Base-by-base conservation (phyloP, 2,329 filamentous ascomycete genomes). In the Didymella glomerata region DNA sequence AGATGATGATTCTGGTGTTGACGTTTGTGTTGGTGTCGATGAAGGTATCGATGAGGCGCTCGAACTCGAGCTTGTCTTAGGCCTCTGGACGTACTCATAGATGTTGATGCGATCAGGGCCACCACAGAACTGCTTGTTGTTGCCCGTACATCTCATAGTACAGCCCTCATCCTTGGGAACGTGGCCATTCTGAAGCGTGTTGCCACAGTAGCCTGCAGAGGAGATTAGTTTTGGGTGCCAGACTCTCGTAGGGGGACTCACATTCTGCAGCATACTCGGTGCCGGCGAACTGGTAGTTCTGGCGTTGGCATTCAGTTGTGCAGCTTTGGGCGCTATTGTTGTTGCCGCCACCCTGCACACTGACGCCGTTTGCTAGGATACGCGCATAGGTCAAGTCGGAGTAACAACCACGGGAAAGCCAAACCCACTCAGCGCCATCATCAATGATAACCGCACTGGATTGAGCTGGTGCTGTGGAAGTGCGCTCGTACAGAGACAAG, bases 91-190 rank as follows among this genome's bases (percentile, higher is more conserved):
- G 18, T 50, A 49, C 14, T 56, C 49, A 62, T 71, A 68, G 49
- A 78, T 64, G 8, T 72, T 75, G 48, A 68, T 50, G 16, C 64
- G 64, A 25, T 63, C 54, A n/a, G 57, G 18, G 14, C 60, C 66
- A 41, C 66, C 64, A 25, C 66, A 68, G 14, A 62, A 34, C 24
- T 67, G 48, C 20, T 28, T 59, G 18, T 11, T 48, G 27, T 68
- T 61, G 24, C 65, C 65, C 1, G 48, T 47, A 51, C 64, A 67
- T 41, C 54, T 36, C 60, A 66, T 63, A 18, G 56, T 60, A 53
- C 66, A 68, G 28, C 63, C 66, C 1, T 59, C 57, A 8, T 53
- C 44, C 18, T 48, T 45, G 11, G 50, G 46, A n/a, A 24, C 44
- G 1, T 73, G 72, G 4, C 44, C 54, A 34, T 64, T 62, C 16